Conservation (phyloP, 106 monocot genomes). For the Chionographis japonica region DNA sequence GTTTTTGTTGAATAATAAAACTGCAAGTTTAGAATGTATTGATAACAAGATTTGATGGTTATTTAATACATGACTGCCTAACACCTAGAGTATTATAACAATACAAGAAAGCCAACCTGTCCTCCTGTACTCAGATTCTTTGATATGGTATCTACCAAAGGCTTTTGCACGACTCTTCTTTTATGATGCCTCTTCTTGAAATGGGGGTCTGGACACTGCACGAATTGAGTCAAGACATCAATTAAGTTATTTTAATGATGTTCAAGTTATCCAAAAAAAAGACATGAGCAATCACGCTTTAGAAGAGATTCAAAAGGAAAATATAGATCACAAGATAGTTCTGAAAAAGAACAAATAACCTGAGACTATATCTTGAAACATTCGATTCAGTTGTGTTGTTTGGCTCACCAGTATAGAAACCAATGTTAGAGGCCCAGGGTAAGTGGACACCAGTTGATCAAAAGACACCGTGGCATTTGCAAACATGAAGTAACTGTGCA, state of each 20-base stretch:
- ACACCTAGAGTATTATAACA: not conserved
- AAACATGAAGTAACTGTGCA: conserved; percentile 73
- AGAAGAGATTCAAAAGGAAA: not conserved
- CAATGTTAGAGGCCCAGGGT: conserved; percentile 68
- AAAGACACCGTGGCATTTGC: conserved; percentile 86
- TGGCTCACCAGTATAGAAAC: conserved; percentile 86
- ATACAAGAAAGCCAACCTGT: conserved; percentile 36
- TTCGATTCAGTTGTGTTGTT: not conserved
- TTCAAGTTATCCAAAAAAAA: not conserved
- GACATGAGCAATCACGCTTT: not conserved
- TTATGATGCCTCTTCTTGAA: conserved; percentile 94
- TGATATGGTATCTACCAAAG: conserved; percentile 67
- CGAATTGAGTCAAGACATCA: not conserved
- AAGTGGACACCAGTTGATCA: conserved; percentile 56
- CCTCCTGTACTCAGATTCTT: conserved; percentile 56
- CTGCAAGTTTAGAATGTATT: too few species aligned
- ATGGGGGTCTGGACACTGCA: conserved; percentile 89
- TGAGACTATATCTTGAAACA: not conserved
- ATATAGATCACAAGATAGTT: not conserved
- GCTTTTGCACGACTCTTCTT: conserved; percentile 73
- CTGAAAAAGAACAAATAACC: not conserved
- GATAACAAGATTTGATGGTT: too few species aligned
- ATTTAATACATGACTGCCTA: too few species aligned
- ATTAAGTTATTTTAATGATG: not conserved
- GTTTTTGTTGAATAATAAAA: too few species aligned